These are phyloP conservation scores for Thraustochytrium striatum DNA, from an alignment of 352 stramenopile species.

Conservation along the genomic window DNA sequence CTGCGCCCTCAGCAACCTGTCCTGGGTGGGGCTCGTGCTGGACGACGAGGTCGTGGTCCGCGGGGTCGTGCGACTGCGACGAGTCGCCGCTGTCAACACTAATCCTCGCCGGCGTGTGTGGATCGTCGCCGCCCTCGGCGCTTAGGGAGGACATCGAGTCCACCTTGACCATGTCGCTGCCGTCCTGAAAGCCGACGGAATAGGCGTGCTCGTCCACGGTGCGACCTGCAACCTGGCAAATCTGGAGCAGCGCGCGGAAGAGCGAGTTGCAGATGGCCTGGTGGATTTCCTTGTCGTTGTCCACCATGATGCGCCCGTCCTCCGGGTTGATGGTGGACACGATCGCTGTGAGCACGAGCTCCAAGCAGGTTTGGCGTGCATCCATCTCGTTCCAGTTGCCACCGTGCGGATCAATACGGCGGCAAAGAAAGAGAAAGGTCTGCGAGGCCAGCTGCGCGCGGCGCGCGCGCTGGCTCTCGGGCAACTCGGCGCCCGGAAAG, in stretches of 20 bases:
- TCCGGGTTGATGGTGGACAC: conserved; percentile 28
- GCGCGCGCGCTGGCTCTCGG: not conserved
- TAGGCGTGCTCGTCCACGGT: not conserved
- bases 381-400: conserved; percentile 1
- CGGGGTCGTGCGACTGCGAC: no score
- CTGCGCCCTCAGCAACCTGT: no score
- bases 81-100: no score
- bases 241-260: conserved; percentile 39
- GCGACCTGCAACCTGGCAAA: not conserved
- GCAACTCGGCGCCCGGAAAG: not conserved
- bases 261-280: conserved; percentile 16
- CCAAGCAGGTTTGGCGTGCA: conserved; percentile 23
- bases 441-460: not conserved
- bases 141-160: not conserved
- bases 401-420: conserved; percentile 1
- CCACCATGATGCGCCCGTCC: not conserved
- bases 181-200: not conserved
- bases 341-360: conserved; percentile 7
- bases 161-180: not conserved
- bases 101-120: no score
- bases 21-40: no score
- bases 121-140: not conserved
- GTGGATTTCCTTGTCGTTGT: conserved; percentile 20
- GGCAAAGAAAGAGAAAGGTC: conserved; percentile 25
- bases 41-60: no score